These are phyloP conservation scores for Cladosporium austrohemisphaericum DNA, from an alignment of 2,329 filamentous ascomycete species.

Conservation along the genomic window DNA sequence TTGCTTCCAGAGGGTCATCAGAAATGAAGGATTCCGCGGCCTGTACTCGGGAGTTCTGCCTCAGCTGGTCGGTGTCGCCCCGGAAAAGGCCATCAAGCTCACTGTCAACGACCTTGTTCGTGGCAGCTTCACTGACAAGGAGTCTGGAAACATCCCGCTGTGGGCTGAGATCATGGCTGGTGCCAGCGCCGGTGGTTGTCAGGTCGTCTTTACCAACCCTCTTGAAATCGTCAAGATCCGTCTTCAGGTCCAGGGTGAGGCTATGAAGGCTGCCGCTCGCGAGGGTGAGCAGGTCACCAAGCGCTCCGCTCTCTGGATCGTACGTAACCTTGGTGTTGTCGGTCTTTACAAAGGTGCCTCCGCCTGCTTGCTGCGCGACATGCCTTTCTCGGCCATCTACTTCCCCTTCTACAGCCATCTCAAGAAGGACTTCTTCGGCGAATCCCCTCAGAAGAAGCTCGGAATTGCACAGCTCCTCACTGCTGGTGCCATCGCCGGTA, in stretches of 20 bases:
- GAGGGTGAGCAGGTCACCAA: constrained; percentile 76
- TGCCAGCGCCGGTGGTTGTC: constrained; percentile 84
- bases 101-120: constrained; percentile 95
- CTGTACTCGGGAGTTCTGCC: constrained; percentile 93
- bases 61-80: constrained; percentile 95
- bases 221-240: constrained; percentile 99
- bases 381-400: constrained; percentile 98
- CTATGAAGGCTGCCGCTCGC: constrained; percentile 69
- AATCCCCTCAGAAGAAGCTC: constrained; percentile 80
- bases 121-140: constrained; percentile 66
- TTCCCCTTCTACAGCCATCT: constrained; percentile 95
- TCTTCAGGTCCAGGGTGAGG: constrained; percentile 93
- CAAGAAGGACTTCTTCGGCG: constrained; percentile 91
- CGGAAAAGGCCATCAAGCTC: constrained; percentile 98
- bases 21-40: constrained; percentile 84
- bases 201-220: constrained; percentile 97
- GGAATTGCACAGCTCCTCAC: constrained; percentile 87
- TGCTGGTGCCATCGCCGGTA: constrained; percentile 76
- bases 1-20: constrained; percentile 87
- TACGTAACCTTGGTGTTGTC: constrained; percentile 87
- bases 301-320: constrained; percentile 96
- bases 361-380: constrained; percentile 89
- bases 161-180: constrained; percentile 78
- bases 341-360: constrained; percentile 96
- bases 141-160: constrained; percentile 68